Evolutionary conservation across 345 rosid genomes (phyloP).

Genomic region (Isatis tinctoria): DNA sequence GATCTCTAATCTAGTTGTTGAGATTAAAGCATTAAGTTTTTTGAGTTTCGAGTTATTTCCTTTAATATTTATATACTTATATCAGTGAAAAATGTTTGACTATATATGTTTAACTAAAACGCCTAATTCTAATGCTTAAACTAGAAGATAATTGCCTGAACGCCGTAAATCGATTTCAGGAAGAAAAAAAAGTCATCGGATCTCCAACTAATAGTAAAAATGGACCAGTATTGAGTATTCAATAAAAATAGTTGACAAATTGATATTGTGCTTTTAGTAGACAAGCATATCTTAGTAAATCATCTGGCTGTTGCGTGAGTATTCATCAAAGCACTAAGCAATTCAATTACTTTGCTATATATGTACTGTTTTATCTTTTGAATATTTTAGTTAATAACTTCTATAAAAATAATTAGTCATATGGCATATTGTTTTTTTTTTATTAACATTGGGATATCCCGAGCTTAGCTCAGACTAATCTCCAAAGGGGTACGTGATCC

Average conservation of each 20-base stretch:
- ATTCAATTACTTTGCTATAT: neutral
- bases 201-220: neutral
- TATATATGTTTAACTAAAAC: no score
- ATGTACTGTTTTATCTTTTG: neutral
- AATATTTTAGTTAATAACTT: neutral
- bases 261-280: conserved; percentile 14
- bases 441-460: no score
- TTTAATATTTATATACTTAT: no score
- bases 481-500: no score
- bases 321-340: conserved; percentile 27
- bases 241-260: neutral
- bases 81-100: no score
- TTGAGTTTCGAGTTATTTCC: no score
- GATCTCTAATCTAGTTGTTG: no score
- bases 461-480: no score
- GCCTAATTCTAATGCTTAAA: neutral
- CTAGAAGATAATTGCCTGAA: neutral
- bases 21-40: no score
- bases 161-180: no score
- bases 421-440: no score
- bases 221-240: neutral
- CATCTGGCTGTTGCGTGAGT: conserved; percentile 19
- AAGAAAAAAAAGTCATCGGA: neutral
- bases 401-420: neutral
- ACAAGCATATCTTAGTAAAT: conserved; percentile 24